phyloP scores from a whole-genome alignment of 345 rosid genomes.

The Murraya paniculata region DNA sequence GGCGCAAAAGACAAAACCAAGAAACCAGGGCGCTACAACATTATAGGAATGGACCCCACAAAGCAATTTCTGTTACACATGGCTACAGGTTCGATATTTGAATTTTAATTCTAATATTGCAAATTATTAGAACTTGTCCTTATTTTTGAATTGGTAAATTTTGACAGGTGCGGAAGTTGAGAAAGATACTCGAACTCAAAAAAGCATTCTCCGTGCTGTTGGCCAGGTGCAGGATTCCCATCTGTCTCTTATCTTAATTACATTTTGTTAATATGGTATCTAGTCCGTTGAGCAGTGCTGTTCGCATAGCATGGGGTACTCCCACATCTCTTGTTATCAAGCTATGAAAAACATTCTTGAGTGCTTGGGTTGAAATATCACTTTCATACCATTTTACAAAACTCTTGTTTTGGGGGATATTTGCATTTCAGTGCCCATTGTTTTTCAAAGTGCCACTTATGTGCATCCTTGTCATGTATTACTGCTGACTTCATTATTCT shows the following conservation, averaged over 20 bases:
- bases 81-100: constrained; percentile 60
- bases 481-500: neutral
- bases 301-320: neutral
- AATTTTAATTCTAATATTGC: neutral
- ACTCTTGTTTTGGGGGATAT: neutral
- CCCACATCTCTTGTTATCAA: neutral
- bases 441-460: neutral
- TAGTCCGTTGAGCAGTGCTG: neutral
- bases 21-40: constrained; percentile 70
- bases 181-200: constrained; percentile 71
- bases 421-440: neutral
- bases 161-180: constrained; percentile 69
- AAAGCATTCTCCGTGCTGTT: constrained; percentile 72
- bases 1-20: constrained; percentile 86
- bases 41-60: constrained; percentile 76
- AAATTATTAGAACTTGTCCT: constrained; percentile 9
- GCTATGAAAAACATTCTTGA: neutral
- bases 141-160: constrained; percentile 16
- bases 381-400: neutral
- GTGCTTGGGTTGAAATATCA: neutral
- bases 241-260: constrained; percentile 3
- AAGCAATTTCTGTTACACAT: constrained; percentile 74
- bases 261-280: neutral
- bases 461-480: neutral
- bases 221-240: constrained; percentile 63